phyloP scores from a whole-genome alignment of 495 filamentous ascomycete genomes.

The Podospora conica region DNA sequence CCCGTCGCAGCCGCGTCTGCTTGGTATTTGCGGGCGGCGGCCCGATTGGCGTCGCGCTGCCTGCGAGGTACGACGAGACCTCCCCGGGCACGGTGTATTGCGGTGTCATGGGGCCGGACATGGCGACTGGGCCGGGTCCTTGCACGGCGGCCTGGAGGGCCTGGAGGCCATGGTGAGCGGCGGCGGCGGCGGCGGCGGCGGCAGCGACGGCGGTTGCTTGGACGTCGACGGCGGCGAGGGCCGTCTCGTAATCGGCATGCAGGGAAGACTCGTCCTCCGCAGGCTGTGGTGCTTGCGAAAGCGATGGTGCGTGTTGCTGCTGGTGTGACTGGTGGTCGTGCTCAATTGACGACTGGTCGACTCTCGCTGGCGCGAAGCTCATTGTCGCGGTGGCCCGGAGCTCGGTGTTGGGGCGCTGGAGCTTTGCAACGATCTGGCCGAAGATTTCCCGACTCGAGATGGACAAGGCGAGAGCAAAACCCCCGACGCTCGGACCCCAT shows the following conservation, averaged over 20 bases:
- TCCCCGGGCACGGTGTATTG: slow-evolving; percentile 15
- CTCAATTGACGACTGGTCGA: not conserved
- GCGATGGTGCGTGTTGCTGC: not conserved
- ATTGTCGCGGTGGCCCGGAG: not conserved
- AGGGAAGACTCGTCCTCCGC: not conserved
- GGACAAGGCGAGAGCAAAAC: too few relatives aligned
- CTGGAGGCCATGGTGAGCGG: slow-evolving; percentile 40
- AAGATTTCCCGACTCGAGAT: not conserved
- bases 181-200: slow-evolving; percentile 22
- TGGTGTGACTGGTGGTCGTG: not conserved
- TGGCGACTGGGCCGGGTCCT: slow-evolving; percentile 15
- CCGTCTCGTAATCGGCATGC: not conserved
- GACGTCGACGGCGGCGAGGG: not conserved
- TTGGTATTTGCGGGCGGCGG: slow-evolving; percentile 16
- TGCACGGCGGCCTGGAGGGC: slow-evolving; percentile 39
- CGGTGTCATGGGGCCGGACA: slow-evolving; percentile 13
- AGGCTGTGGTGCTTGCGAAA: not conserved
- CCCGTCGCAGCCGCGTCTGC: slow-evolving; percentile 60
- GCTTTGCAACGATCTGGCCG: not conserved
- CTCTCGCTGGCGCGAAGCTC: not conserved
- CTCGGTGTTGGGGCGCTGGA: not conserved
- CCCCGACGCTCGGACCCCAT: too few relatives aligned
- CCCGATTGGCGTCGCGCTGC: slow-evolving; percentile 20
- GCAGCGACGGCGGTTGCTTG: slow-evolving; percentile 15
- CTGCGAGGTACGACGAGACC: slow-evolving; percentile 20